Base-by-base conservation (phyloP, 495 filamentous ascomycete species). In the Hypoxylon rickii region DNA sequence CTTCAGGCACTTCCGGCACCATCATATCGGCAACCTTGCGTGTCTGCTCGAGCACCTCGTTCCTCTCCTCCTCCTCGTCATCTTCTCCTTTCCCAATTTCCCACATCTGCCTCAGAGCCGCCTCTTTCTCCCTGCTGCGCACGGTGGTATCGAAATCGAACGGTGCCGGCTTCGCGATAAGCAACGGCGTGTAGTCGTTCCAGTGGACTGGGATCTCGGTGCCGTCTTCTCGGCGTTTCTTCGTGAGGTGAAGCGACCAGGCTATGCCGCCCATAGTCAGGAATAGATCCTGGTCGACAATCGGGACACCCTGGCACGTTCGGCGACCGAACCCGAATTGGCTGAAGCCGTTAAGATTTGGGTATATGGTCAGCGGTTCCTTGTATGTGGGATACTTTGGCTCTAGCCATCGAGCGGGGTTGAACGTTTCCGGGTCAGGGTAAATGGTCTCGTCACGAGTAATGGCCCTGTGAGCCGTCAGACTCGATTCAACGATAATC, bases 321-420 rank as follows among this genome's bases (percentile, higher is more conserved):
- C 84, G 77, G 1, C 80, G 75, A 1, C 84, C 85, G 65, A 80
- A 86, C 1, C 85, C 83, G 61, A 86, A 86, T 39, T 79, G 75
- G 19, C 76, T 80, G 63, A 73, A 78, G 43, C 78, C 77, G 17
- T 70, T 62, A 7, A 85, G 79, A 51, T 77, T 85, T 3, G 82
- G 82, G 59, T 79, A 75, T 21, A 71, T 22, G 0, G 76, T 75
- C 2, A 85, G 66, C 0, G 83, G 82, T 47, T 79, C 81, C 42
- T 75, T 73, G 65, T 78, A 85, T 2, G 80, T 83, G 1, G 83
- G 76, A 38, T 69, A 82, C 12, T 60, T 44, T 0, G 82, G 71
- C 49, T 74, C 73, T 21, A 84, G 49, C 74, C 80, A 83, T 4
- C 82, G 72, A 2, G 61, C 69, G 7, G 82, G 82, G 45, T 76